These are phyloP conservation scores for Sungouiella blattae DNA, from an alignment of 805 yeast species.

Conservation along the genomic window DNA sequence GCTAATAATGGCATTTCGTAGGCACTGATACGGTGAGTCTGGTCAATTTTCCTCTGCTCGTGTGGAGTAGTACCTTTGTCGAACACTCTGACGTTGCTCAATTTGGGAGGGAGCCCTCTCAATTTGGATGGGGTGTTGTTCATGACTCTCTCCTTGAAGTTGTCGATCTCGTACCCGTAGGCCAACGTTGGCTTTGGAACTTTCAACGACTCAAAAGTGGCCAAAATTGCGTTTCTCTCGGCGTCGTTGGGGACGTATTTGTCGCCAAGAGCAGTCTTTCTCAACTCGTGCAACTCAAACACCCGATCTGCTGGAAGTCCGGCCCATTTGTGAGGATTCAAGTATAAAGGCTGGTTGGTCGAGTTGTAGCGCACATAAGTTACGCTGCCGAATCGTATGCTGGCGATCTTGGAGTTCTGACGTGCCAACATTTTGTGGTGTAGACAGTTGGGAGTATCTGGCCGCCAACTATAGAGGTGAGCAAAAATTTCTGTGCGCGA, in stretches of 20 bases:
- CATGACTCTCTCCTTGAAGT: slow-evolving; percentile 40
- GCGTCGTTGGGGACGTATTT: slow-evolving; percentile 60
- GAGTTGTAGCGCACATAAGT: slow-evolving; percentile 8
- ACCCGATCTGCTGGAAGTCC: slow-evolving; percentile 64
- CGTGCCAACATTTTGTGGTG: slow-evolving; percentile 3
- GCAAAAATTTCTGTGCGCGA: slow-evolving; percentile 3
- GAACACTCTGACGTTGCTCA: slow-evolving; percentile 33
- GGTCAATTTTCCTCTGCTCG: slow-evolving; percentile 66
- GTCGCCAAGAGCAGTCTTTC: slow-evolving; percentile 54
- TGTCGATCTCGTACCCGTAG: slow-evolving; percentile 40
- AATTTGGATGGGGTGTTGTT: slow-evolving; percentile 36
- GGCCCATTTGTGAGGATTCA: slow-evolving; percentile 68
- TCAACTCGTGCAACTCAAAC: slow-evolving; percentile 55
- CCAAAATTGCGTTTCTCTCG: slow-evolving; percentile 55
- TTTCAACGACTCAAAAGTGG: slow-evolving; percentile 35
- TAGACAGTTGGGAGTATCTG: neutral
- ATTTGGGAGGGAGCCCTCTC: slow-evolving; percentile 37
- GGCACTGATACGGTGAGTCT: slow-evolving; percentile 79
- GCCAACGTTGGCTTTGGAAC: slow-evolving; percentile 30
- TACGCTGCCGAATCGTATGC: slow-evolving; percentile 1
- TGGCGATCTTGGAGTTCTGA: neutral
- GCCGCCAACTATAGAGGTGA: neutral
- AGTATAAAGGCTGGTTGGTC: slow-evolving; percentile 33
- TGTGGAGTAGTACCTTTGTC: slow-evolving; percentile 36
- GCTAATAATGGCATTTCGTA: slow-evolving; percentile 86